These are phyloP conservation scores for Geotrichum bryndzae DNA, from an alignment of 1,139 yeast genomes.

Conservation along the genomic window DNA sequence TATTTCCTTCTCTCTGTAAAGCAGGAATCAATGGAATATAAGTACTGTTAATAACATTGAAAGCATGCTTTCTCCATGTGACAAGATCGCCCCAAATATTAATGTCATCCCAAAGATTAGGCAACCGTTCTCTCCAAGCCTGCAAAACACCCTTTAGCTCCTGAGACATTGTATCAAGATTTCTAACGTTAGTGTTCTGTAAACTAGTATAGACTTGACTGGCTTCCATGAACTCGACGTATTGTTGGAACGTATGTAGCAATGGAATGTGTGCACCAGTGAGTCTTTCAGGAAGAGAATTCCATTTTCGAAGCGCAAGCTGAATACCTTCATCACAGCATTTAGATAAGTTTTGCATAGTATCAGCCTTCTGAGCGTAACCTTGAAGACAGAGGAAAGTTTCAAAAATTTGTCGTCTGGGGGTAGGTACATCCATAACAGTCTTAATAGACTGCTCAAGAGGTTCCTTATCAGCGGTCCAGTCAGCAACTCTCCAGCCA, in stretches of 20 bases:
- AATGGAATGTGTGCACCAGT: constrained; percentile 86
- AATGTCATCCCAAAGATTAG: constrained; percentile 95
- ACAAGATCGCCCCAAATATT: constrained; percentile 96
- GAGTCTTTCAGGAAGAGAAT: constrained; percentile 71
- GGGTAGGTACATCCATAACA: constrained; percentile 98
- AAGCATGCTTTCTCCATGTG: constrained; percentile 98
- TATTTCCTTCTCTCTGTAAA: constrained; percentile 63
- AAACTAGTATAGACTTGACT: constrained; percentile 87
- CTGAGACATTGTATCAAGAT: constrained; percentile 85
- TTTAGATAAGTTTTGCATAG: constrained; percentile 68
- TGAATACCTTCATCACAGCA: constrained; percentile 96
- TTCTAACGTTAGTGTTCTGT: constrained; percentile 85
- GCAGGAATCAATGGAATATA: constrained; percentile 90
- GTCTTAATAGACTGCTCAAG: constrained; percentile 90
- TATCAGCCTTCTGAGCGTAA: constrained; percentile 83
- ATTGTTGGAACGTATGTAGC: constrained; percentile 92
- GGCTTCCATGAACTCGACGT: constrained; percentile 96
- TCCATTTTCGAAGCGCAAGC: constrained; percentile 88
- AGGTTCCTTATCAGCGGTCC: constrained; percentile 94
- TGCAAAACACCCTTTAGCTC: constrained; percentile 90
- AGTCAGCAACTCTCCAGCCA: constrained; percentile 99
- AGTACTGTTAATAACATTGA: constrained; percentile 91
- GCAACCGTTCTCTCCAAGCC: constrained; percentile 96
- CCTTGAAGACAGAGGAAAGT: constrained; percentile 91
- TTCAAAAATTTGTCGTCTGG: constrained; percentile 91